Evolutionary conservation across 2,329 filamentous ascomycete species (phyloP), one percentile per base, ranked within the genome.

Genomic region (Stromatinia cepivora): DNA sequence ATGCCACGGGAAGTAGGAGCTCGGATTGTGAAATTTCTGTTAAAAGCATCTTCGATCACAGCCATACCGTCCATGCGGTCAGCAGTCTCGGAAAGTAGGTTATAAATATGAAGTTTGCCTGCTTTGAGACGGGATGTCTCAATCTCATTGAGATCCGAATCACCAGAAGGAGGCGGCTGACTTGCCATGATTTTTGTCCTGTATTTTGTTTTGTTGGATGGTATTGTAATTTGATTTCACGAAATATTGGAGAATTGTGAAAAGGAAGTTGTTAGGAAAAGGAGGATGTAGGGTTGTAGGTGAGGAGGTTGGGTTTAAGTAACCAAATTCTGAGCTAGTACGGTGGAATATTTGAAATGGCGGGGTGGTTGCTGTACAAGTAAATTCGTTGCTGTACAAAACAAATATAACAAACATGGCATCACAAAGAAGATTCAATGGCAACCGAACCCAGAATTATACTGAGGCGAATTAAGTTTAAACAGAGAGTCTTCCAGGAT

Each of bases 371-470:
- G 8, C 22, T 39, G 9, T 28, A 59, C 15, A 4, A 36, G 45
- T 36, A 45, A 62, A 62, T 62, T 0, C 8, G 45, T 11, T 50
- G 28, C 59, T 31, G 22, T 20, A 3, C 11, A 7, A 13, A 36
- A 31, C 28, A 20, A 15, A 59, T 31, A 31, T 17, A 0, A 34
- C 13, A 25, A 54, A 31, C 25, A 28, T n/a, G 6, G 25, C 3
- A 59, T 7, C 22, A 7, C 2, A 8, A 1, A 31, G 1, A 59
- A n/a, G 7, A 36, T 15, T 50, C 25, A 1, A 48, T 34, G 15
- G 15, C n/a, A 62, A 13, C 11, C 2, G 1, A 34, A 0, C 13
- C 11, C 3, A 1, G 13, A 8, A 0, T 25, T 17, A 2, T 25
- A 0, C 4, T 4, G 1, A 15, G 2, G 10, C 13, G 10, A 20